Percentiles rank a stretch among this genome's conserved stretches.
Evolutionary conservation across 805 yeast genomes (phyloP).

Genomic region (Jamesozyma lodderae): DNA sequence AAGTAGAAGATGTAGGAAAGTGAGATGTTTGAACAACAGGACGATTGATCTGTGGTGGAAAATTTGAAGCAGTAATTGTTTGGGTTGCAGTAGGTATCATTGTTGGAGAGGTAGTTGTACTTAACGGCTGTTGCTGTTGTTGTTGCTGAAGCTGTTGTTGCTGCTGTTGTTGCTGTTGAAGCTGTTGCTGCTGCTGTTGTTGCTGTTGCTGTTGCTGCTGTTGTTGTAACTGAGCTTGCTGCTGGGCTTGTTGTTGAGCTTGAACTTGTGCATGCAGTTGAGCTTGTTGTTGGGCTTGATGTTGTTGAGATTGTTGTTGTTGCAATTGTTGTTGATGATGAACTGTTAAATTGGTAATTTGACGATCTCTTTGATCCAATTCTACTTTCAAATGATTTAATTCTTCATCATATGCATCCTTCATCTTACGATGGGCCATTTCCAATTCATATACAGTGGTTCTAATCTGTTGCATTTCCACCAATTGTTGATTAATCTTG

Average conservation of each 20-base stretch:
- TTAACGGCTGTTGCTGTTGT: slow-evolving; percentile 11
- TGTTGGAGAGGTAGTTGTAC: neutral
- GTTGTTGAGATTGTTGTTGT: slow-evolving; percentile 15
- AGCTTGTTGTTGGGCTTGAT: slow-evolving; percentile 10
- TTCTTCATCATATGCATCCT: slow-evolving; percentile 93
- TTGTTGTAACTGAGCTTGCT: neutral
- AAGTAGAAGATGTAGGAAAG: too few species aligned
- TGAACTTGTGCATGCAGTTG: slow-evolving; percentile 19
- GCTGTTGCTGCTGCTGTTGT: slow-evolving; percentile 14
- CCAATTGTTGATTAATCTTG: slow-evolving; percentile 82
- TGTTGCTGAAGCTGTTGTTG: slow-evolving; percentile 10
- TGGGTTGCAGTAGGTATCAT: slow-evolving; percentile 13
- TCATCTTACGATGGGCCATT: slow-evolving; percentile 86
- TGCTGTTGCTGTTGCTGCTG: slow-evolving; percentile 16
- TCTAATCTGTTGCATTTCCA: slow-evolving; percentile 86
- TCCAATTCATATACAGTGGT: slow-evolving; percentile 90
- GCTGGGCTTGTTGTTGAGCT: slow-evolving; percentile 8
- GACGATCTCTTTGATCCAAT: slow-evolving; percentile 71
- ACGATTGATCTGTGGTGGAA: slow-evolving; percentile 11
- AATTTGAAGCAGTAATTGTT: slow-evolving; percentile 10
- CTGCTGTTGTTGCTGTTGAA: too few species aligned
- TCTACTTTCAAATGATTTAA: slow-evolving; percentile 76
- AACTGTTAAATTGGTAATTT: slow-evolving; percentile 30
- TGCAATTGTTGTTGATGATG: slow-evolving; percentile 20
- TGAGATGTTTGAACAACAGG: too few species aligned